These are phyloP conservation scores for Phytophthora colocasiae DNA, from an alignment of 352 stramenopile species.

Conservation along the genomic window DNA sequence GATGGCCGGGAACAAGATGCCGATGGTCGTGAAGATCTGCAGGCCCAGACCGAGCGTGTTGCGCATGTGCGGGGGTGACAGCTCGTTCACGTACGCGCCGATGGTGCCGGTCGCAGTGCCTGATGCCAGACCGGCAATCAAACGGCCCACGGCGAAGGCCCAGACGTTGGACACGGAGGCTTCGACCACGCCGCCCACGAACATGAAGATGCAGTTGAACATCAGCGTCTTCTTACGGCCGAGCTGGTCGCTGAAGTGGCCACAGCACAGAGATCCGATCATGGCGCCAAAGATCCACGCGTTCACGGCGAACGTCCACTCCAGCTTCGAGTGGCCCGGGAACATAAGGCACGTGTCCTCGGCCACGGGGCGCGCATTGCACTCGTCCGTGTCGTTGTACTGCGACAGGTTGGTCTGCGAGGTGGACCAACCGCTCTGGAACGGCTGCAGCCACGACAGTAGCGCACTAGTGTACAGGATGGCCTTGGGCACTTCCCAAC, in stretches of 20 bases:
- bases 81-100: conserved; percentile 36
- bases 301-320: conserved; percentile 32
- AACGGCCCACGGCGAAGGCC: conserved; percentile 30
- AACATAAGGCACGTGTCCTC: conserved; percentile 34
- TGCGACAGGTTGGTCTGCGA: conserved; percentile 37
- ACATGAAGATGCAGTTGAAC: conserved; percentile 49
- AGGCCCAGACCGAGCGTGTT: conserved; percentile 23
- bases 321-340: conserved; percentile 29
- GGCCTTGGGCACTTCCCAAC: conserved; percentile 21
- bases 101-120: conserved; percentile 45
- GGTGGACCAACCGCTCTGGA: conserved; percentile 40
- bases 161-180: conserved; percentile 37
- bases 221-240: conserved; percentile 31
- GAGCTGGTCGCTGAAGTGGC: conserved; percentile 27
- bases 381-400: conserved; percentile 31
- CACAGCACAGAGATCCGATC: conserved; percentile 23
- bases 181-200: conserved; percentile 33
- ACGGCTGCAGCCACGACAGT: conserved; percentile 34
- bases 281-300: conserved; percentile 30
- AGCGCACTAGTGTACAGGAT: conserved; percentile 35
- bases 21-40: conserved; percentile 26
- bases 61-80: conserved; percentile 29
- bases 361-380: conserved; percentile 32
- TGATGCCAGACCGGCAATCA: conserved; percentile 47
- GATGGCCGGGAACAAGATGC: conserved; percentile 22